Conservation (phyloP, 2,329 filamentous ascomycete species). For the Fusarium pseudocircinatum region DNA sequence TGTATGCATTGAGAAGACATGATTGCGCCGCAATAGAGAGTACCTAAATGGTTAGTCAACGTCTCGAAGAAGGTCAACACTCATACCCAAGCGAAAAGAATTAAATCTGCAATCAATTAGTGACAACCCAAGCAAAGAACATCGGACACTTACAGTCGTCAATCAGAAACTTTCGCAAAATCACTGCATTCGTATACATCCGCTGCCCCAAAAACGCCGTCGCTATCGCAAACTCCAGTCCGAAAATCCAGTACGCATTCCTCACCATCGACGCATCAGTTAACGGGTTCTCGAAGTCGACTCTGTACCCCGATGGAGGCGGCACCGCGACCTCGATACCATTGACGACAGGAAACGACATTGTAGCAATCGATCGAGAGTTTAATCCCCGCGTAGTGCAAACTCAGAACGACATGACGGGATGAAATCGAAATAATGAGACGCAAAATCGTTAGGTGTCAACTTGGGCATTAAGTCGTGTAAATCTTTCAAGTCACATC, state of each 20-base stretch:
- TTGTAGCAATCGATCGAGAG: background rate
- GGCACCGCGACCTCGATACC: constrained; percentile 8
- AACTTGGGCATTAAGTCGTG: background rate
- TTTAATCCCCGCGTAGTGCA: background rate
- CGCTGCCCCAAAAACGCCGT: constrained; percentile 5
- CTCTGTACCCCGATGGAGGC: background rate
- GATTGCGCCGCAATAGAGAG: constrained; percentile 7
- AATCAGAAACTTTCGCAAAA: constrained; percentile 3
- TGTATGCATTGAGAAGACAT: constrained; percentile 11
- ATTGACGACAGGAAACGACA: constrained; percentile 10
- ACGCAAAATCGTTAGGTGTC: background rate
- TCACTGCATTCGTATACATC: constrained; percentile 14
- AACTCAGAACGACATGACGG: background rate
- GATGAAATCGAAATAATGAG: background rate
- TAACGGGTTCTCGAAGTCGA: background rate
- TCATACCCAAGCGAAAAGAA: constrained; percentile 9
- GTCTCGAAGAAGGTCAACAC: accelerated
- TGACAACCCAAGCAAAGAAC: accelerated
- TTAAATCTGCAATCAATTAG: background rate
- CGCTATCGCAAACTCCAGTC: constrained; percentile 8
- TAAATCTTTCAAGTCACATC: background rate
- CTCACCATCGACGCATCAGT: constrained; percentile 7
- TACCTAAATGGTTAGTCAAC: background rate
- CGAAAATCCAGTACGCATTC: constrained; percentile 14
- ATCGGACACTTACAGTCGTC: background rate